Percentiles rank a stretch among this genome's conserved stretches.
Evolutionary conservation across 2,329 filamentous ascomycete genomes (phyloP).

Genomic region (Fusarium temperatum): DNA sequence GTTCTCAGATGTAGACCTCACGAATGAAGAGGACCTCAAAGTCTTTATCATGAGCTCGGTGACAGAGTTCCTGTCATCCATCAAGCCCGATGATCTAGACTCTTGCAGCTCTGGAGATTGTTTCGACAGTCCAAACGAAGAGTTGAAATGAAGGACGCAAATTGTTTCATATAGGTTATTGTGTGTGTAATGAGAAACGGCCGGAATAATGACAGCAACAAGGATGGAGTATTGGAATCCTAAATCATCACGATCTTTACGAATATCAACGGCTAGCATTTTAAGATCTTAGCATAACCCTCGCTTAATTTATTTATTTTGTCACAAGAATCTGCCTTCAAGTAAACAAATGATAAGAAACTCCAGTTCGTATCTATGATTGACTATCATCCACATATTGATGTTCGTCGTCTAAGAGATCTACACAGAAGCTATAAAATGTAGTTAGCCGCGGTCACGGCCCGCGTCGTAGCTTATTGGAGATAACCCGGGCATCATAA

Average conservation of each 20-base stretch:
- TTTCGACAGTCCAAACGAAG: not conserved
- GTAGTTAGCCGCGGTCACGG: not conserved
- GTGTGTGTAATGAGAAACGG: not conserved
- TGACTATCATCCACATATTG: rapidly evolving
- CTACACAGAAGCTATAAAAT: not conserved
- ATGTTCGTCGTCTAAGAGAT: not conserved
- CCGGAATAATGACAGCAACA: not conserved
- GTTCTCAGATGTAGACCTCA: not conserved
- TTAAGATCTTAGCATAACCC: not conserved
- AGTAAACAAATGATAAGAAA: not conserved
- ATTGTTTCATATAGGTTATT: not conserved
- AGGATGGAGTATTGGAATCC: not conserved
- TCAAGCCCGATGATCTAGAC: not conserved
- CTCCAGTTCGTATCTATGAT: rapidly evolving
- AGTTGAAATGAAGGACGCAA: not conserved
- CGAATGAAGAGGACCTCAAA: not conserved
- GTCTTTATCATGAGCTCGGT: not conserved
- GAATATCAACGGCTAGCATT: not conserved
- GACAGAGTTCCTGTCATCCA: not conserved
- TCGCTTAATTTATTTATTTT: not conserved
- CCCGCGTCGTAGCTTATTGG: not conserved
- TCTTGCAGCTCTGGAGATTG: not conserved
- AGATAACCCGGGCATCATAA: not conserved
- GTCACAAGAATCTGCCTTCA: rapidly evolving
- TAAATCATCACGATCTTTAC: conserved; percentile 7